Percentiles rank a stretch among this genome's conserved stretches.
These are phyloP conservation scores for Salix brachista DNA, from an alignment of 345 rosid species.

Conservation along the genomic window DNA sequence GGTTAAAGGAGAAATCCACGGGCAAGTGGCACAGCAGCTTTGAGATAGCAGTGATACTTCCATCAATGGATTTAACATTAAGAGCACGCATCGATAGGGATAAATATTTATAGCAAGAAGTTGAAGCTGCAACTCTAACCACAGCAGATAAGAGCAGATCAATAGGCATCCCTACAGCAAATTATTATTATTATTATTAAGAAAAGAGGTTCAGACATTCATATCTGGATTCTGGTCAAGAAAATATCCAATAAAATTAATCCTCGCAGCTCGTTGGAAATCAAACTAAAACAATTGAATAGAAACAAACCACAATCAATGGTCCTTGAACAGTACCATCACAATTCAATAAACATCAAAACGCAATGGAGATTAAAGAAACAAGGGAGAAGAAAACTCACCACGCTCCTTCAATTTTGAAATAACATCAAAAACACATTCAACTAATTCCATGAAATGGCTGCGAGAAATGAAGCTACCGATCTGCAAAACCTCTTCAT, in stretches of 20 bases:
- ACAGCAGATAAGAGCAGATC: slow-evolving; percentile 42
- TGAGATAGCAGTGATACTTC: slow-evolving; percentile 29
- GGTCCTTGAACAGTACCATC: neutral
- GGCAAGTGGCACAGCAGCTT: slow-evolving; percentile 49
- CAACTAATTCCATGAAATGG: slow-evolving; percentile 42
- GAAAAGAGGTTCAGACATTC: too few species aligned
- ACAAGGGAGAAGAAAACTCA: slow-evolving; percentile 18
- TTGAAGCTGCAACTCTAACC: slow-evolving; percentile 43
- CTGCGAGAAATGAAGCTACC: slow-evolving; percentile 47
- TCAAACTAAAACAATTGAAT: neutral
- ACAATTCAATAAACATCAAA: neutral
- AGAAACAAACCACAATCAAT: neutral
- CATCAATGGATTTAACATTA: slow-evolving; percentile 22
- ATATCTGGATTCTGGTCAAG: too few species aligned
- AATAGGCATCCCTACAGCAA: slow-evolving; percentile 39
- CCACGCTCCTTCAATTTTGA: slow-evolving; percentile 43
- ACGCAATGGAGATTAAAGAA: neutral
- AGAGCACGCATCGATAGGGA: slow-evolving; percentile 8
- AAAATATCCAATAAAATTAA: too few species aligned
- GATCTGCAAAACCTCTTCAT: slow-evolving; percentile 41
- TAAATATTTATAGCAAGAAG: slow-evolving; percentile 32
- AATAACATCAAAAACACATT: slow-evolving; percentile 36
- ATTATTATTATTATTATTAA: too few species aligned
- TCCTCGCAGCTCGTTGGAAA: too few species aligned
- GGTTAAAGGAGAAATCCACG: slow-evolving; percentile 30